phyloP scores from a whole-genome alignment of 768 basidiomycete genomes.

The Strobilomyces dryophilus region DNA sequence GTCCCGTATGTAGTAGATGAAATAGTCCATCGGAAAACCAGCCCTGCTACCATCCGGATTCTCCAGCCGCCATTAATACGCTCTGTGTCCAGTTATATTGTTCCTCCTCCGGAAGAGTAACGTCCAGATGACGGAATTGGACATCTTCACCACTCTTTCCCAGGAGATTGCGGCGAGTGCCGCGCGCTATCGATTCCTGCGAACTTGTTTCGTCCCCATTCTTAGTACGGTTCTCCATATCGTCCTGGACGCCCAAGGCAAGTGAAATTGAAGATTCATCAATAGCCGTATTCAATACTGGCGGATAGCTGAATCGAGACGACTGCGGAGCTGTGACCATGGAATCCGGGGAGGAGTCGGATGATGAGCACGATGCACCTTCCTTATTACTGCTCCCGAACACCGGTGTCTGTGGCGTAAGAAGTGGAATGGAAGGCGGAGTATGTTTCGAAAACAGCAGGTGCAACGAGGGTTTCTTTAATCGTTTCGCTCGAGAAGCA shows the following conservation, averaged over 20 bases:
- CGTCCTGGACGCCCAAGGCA: conserved; percentile 26
- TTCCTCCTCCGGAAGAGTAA: conserved; percentile 35
- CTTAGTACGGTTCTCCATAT: conserved; percentile 21
- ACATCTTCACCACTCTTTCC: conserved; percentile 17
- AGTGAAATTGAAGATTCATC: conserved; percentile 50
- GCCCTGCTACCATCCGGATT: conserved; percentile 31
- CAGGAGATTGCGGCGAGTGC: conserved; percentile 12
- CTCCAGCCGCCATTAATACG: conserved; percentile 68
- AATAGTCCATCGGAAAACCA: conserved; percentile 10
- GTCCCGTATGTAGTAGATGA: conserved; percentile 15
- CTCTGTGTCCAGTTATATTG: conserved; percentile 71
- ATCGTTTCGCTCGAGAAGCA: conserved; percentile 30
- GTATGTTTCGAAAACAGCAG: conserved; percentile 67
- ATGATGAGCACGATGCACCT: conserved; percentile 19
- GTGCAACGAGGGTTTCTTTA: conserved; percentile 68
- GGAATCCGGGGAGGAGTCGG: conserved; percentile 36
- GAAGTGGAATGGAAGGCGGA: conserved; percentile 40
- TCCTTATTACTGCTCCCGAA: conserved; percentile 15
- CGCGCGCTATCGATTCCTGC: conserved; percentile 20
- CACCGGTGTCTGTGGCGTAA: conserved; percentile 26
- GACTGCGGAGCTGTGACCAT: conserved; percentile 58
- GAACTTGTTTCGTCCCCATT: conserved; percentile 5
- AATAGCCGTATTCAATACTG: conserved; percentile 58
- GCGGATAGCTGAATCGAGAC: conserved; percentile 46
- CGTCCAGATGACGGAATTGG: conserved; percentile 26